A percentile compares a stretch with the other conserved stretches of the same genome.
Conservation (phyloP, 2,329 filamentous ascomycete genomes). For the Colletotrichum musae region DNA sequence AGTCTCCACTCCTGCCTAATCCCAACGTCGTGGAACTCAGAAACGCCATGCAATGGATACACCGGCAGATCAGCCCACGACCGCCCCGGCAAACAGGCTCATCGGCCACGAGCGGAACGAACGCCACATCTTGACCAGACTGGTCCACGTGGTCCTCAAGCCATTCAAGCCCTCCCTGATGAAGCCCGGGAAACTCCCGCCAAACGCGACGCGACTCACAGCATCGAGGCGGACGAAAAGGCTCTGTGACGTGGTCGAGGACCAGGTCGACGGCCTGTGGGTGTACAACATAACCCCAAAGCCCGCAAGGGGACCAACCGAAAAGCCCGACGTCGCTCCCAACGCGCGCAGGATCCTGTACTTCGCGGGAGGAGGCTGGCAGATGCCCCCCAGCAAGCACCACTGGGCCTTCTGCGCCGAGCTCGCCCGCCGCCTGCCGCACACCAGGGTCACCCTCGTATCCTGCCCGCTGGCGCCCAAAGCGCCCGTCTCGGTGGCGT, state of each 20-base stretch:
- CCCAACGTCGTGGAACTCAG: neutral
- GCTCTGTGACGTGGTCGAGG: neutral
- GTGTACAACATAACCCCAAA: conserved; percentile 42
- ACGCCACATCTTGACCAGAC: neutral
- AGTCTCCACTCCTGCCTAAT: too few relatives aligned
- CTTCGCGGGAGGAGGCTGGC: conserved; percentile 71
- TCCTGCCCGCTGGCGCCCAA: conserved; percentile 69
- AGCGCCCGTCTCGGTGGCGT: conserved; percentile 61
- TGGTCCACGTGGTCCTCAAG: neutral
- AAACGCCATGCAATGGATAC: neutral
- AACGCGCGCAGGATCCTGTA: conserved; percentile 59
- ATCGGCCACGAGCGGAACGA: conserved; percentile 7
- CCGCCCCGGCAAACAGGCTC: neutral
- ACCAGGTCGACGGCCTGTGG: conserved; percentile 45
- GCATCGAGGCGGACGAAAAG: neutral
- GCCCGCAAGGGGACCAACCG: conserved; percentile 2
- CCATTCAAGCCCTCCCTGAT: neutral
- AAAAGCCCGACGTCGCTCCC: conserved; percentile 39
- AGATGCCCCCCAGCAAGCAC: conserved; percentile 61
- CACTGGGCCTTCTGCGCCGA: conserved; percentile 68
- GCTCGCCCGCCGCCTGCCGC: conserved; percentile 57
- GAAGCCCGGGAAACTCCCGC: neutral
- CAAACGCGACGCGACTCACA: neutral
- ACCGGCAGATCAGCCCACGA: neutral
- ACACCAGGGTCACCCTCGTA: conserved; percentile 60